Evolutionary conservation across 1,139 yeast species (phyloP), one percentile per base, ranked within the genome.

Genomic region (Diutina neorugosa): DNA sequence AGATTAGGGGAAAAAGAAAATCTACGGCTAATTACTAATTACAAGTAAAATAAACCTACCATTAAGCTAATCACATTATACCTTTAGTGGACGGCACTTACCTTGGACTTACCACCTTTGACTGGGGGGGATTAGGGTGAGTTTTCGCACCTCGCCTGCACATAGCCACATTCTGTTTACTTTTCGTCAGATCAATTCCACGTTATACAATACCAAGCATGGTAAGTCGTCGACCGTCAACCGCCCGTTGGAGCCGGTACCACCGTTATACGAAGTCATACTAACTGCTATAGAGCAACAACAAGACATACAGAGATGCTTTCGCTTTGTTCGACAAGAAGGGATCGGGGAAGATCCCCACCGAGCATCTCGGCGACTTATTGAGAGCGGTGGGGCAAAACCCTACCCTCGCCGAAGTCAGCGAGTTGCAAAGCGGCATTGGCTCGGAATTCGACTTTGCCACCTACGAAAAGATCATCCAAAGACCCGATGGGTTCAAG

Each of bases 361-460:
- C 81, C 57, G 89, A 85, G 60, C 85, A 88, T 57, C 78, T 94
- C 55, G 98, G 98, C 46, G 98, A 94, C 65, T 80, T 94, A 62
- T 79, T 94, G 57, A 80, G 99, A 68, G 97, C 98, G 3, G 93
- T 93, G 57, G 98, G 98, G 40, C 98, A 93, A 73, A 94, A 94
- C 74, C 99, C 99, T 58, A 91, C 98, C 11, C 79, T 88, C 62
- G 89, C 93, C 27, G 96, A 89, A 69, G 86, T 89, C 57, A 73
- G 84, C 40, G 91, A 86, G 59, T 77, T 88, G 57, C 89, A 86
- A 69, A 70, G 74, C 56, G 66, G 65, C 58, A 73, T 69, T 54
- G 64, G 66, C 52, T 64, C 65, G 55, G 78, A 78, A 56, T 76
- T 85, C 60, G 90, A 86, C 63, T 88, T 84, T 61, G 93, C 84